Base-by-base conservation (phyloP, 2,329 filamentous ascomycete species). In the Monilinia aucupariae region DNA sequence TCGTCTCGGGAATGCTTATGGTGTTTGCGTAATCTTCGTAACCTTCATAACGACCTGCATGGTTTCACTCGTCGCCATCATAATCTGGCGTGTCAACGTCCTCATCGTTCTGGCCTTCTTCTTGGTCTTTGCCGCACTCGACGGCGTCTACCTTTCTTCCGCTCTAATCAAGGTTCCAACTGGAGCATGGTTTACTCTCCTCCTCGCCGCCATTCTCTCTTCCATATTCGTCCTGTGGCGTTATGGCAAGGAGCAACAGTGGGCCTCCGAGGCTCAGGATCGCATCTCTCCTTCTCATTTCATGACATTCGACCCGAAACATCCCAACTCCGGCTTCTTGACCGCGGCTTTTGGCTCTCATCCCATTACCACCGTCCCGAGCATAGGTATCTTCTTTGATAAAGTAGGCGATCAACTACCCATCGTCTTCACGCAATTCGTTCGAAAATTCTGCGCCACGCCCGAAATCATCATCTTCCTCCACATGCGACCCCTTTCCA, bases 41-140 rank as follows among this genome's bases (percentile, higher is more conserved):
- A 90, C 89, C 0, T 90, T 92, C 72, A 85, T 92, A 70, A 88
- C 87, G 61, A 92, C 89, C 0, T 87, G 82, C 73, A 85, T 93
- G 81, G 86, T 91, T 1, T 82, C 87, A 0, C 77, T 92, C 1
- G 86, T 88, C 1, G 86, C 89, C 0, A 79, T 92, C 2, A 79
- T 92, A 45, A 86, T 91, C 47, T 92, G 89, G 89, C 80, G 83
- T 25, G 73, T 88, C 32, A 81, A 82, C 2, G 77, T 83, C 1
- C 79, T 80, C 59, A 68, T 87, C n/a, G 85, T 92, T 9, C 70
- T 85, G 43, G 69, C 85, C 0, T 77, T 84, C 0, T 90, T 85
- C 76, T 76, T 90, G 0, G 73, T 83, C 25, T 86, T 92, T 65
- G 83, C 82, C n/a, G 78, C 78, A 1, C 76, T 91, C 59, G 89